Percentiles rank a stretch among this genome's conserved stretches.
Conservation (phyloP, 2,329 filamentous ascomycete genomes). For the Aureobasidium uvarum region DNA sequence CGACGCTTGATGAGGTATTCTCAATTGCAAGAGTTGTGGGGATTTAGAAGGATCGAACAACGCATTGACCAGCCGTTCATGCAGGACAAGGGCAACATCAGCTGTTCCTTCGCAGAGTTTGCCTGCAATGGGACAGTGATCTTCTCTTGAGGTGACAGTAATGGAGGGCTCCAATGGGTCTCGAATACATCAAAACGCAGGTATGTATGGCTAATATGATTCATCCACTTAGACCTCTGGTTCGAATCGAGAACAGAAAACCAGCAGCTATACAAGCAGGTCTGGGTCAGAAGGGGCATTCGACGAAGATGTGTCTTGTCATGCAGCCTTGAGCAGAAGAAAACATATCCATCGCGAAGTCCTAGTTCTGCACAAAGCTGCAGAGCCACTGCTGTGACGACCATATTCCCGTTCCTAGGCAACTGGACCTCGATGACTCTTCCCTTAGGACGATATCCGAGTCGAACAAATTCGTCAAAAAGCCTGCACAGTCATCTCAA, state of each 20-base stretch:
- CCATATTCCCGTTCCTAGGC: no score
- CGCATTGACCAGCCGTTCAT: conserved; percentile 16
- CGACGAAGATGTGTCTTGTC: neutral
- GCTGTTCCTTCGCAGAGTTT: neutral
- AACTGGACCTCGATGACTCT: no score
- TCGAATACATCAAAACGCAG: no score
- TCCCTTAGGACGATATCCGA: neutral
- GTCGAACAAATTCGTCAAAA: neutral
- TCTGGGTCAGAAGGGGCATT: neutral
- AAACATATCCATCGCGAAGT: neutral
- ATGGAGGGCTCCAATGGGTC: neutral
- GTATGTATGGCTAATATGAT: neutral
- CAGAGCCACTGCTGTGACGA: neutral
- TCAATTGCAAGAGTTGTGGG: neutral
- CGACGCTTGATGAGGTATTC: neutral
- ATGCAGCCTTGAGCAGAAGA: neutral
- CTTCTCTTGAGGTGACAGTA: neutral
- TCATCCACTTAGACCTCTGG: no score
- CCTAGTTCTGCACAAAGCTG: neutral
- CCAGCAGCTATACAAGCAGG: conserved; percentile 2
- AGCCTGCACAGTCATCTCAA: neutral
- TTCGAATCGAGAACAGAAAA: no score
- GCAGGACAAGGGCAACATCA: neutral
- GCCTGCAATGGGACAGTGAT: neutral
- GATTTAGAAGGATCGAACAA: neutral